A percentile compares a stretch with the other conserved stretches of the same genome.
Conservation (phyloP, 495 filamentous ascomycete species). For the Achaetomiella virescens region DNA sequence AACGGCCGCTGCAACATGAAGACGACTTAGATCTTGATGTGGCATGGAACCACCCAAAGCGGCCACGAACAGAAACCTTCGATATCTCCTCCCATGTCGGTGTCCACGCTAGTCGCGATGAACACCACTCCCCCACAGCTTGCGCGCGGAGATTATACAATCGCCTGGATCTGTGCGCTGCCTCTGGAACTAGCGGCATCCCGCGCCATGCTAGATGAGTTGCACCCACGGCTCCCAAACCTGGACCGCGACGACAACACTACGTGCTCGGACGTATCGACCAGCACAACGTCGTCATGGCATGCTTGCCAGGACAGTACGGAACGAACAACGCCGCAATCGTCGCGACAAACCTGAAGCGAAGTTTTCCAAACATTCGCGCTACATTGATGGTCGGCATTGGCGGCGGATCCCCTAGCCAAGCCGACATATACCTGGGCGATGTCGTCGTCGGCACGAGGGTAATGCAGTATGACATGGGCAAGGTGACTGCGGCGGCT, state of each 20-base stretch:
- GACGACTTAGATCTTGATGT: too few relatives aligned
- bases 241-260: slow-evolving; percentile 24
- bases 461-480: slow-evolving; percentile 38
- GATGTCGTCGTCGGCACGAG: slow-evolving; percentile 42
- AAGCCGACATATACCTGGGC: slow-evolving; percentile 36
- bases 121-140: not conserved
- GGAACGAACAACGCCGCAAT: slow-evolving; percentile 29
- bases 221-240: not conserved
- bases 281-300: slow-evolving; percentile 39
- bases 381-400: slow-evolving; percentile 40
- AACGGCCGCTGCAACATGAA: too few relatives aligned
- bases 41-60: too few relatives aligned
- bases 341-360: slow-evolving; percentile 30
- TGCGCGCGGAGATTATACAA: slow-evolving; percentile 10
- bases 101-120: not conserved
- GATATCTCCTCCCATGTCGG: not conserved
- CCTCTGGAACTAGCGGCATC: slow-evolving; percentile 7
- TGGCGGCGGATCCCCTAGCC: slow-evolving; percentile 34
- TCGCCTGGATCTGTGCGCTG: slow-evolving; percentile 14
- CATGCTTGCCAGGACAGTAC: slow-evolving; percentile 34
- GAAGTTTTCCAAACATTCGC: slow-evolving; percentile 22
- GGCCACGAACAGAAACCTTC: too few relatives aligned
- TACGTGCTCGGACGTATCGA: slow-evolving; percentile 36
- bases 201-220: slow-evolving; percentile 12
- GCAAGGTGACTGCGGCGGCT: slow-evolving; percentile 3